Evolutionary conservation across 306 rosid genomes (phyloP), one percentile per base, ranked within the genome.

Genomic region (Lotus japonicus): DNA sequence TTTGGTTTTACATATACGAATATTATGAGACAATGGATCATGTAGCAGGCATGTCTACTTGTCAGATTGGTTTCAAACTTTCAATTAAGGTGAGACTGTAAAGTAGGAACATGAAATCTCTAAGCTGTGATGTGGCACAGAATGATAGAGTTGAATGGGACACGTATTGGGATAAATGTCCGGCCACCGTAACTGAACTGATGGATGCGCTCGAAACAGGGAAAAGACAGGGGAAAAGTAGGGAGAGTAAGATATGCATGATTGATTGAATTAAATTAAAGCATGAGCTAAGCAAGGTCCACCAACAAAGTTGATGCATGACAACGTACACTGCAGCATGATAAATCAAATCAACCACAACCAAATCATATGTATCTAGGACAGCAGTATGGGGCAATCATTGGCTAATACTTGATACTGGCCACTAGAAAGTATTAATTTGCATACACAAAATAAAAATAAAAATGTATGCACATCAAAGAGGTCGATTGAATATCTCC

Each of bases 181-280:
- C 58, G 17, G 71, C 53, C 65, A 49, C 70, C 43, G 39, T 62
- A 80, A 52, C 63, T 69, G 50, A 66, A 13, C 33, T 26, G 53
- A 67, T 45, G 15, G 38, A 57, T 67, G 50, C 59, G 58, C 62
- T 62, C 51, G 12, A 51, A 71, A 53, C 33, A 59, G 55, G 61
- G 52, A 44, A 67, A 66, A 54, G 14, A 63, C 10, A 17, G 41
- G 55, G 61, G 52, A 44, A 67, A 66, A 54, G 14, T 54, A n/a
- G 19, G 41, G 64, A 23, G 73, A 66, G 16, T 28, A 60, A 73
- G 83, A 78, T 78, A 74, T 78, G 80, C n/a, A n/a, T n/a, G n/a
- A n/a, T n/a, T n/a, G n/a, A n/a, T n/a, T n/a, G n/a, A n/a, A 72
- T 78, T 74, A 72, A 82, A 82, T 51, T 64, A 74, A 82, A 77